phyloP scores from a whole-genome alignment of 306 rosid genomes.

The Elaeagnus macrophylla region DNA sequence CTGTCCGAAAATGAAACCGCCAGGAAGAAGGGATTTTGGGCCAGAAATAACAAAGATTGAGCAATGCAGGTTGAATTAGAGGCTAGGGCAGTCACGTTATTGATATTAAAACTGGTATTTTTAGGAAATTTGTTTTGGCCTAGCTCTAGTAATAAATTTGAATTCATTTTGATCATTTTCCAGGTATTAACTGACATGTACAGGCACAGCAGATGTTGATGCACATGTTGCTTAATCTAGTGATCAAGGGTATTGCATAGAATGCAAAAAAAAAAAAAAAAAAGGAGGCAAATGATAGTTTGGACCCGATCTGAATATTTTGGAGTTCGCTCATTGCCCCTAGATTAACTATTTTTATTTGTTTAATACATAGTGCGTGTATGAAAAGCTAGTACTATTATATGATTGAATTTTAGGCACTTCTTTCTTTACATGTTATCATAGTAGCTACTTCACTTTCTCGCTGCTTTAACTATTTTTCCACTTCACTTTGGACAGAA shows the following conservation, averaged over 20 bases:
- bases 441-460: too few relatives aligned
- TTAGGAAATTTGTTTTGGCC: conserved; percentile 26
- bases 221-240: too few relatives aligned
- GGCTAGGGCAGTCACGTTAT: conserved; percentile 17
- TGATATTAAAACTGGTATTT: conserved; percentile 21
- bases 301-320: too few relatives aligned
- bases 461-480: too few relatives aligned
- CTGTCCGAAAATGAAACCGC: conserved; percentile 49
- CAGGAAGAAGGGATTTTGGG: conserved; percentile 66
- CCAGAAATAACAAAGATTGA: conserved; percentile 42
- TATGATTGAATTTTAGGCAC: not conserved
- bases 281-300: not conserved
- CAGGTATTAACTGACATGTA: not conserved
- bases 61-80: conserved; percentile 7
- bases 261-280: not conserved
- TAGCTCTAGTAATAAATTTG: conserved; percentile 23
- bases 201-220: too few relatives aligned
- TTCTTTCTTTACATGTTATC: not conserved
- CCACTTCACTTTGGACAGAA: too few relatives aligned
- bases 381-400: conserved; percentile 1
- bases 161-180: conserved; percentile 13
- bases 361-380: not conserved
- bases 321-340: not conserved
- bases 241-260: not conserved
- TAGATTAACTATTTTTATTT: not conserved